Evolutionary conservation across 441 rosid genomes (phyloP).

Genomic region (Raphanus hybrid): DNA sequence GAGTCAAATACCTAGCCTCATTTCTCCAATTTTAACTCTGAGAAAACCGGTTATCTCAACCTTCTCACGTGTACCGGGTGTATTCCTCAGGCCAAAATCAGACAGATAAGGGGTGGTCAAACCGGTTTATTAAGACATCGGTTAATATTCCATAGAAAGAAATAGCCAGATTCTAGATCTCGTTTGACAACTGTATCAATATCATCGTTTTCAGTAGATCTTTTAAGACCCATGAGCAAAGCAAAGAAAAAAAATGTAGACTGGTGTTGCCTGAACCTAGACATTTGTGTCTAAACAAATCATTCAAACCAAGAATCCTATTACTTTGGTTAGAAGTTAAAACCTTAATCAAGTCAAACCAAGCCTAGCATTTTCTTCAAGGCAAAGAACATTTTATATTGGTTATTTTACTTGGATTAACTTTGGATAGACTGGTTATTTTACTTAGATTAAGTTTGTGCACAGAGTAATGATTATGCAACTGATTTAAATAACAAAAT

Average conservation of each 20-base stretch:
- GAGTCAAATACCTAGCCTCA: not conserved
- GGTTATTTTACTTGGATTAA: too few species aligned
- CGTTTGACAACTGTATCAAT: not conserved
- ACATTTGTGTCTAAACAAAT: too few species aligned
- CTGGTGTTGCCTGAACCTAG: too few species aligned
- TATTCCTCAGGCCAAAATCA: not conserved
- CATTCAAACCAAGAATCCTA: too few species aligned
- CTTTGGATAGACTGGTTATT: too few species aligned
- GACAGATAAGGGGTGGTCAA: not conserved
- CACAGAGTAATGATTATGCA: slow-evolving; percentile 3
- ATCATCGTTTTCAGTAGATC: not conserved
- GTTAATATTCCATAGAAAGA: not conserved
- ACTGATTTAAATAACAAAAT: not conserved
- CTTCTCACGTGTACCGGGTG: not conserved
- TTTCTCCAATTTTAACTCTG: not conserved
- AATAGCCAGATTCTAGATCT: too few species aligned
- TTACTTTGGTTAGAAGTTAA: too few species aligned
- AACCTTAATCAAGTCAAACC: too few species aligned
- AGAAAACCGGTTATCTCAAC: not conserved
- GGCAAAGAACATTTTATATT: too few species aligned
- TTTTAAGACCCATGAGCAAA: not conserved
- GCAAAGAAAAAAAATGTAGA: not conserved
- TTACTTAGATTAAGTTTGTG: too few species aligned
- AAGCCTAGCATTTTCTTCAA: too few species aligned
- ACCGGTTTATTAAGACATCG: not conserved